Evolutionary conservation across 1,139 yeast species (phyloP).

Genomic region (Saccharomycopsis phalli): DNA sequence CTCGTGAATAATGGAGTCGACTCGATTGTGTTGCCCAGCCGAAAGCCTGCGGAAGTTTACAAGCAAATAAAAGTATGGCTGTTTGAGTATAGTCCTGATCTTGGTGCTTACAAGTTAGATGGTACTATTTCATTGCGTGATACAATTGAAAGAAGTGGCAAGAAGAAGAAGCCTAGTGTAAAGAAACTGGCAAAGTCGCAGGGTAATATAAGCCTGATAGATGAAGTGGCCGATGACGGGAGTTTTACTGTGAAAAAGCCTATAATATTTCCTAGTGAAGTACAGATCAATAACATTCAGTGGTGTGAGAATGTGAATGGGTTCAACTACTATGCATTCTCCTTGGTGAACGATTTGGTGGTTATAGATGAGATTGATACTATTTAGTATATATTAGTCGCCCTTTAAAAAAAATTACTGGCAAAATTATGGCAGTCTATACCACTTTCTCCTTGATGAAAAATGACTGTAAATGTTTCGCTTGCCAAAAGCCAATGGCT

Average conservation of each 20-base stretch:
- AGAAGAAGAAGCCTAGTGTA: no score
- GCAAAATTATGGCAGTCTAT: constrained; percentile 28
- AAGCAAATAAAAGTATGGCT: constrained; percentile 27
- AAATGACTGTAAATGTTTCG: constrained; percentile 52
- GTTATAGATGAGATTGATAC: constrained; percentile 40
- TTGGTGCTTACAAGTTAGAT: constrained; percentile 30
- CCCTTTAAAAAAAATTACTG: no score
- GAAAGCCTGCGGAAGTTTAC: neutral
- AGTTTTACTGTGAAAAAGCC: constrained; percentile 25
- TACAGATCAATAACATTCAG: constrained; percentile 43
- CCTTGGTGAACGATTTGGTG: constrained; percentile 56
- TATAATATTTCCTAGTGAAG: constrained; percentile 43
- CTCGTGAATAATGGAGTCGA: constrained; percentile 30
- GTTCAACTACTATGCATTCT: constrained; percentile 60
- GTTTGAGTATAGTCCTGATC: constrained; percentile 32
- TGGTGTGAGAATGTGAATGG: constrained; percentile 51
- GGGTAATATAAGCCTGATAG: neutral
- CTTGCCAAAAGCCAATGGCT: constrained; percentile 59
- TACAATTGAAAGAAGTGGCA: neutral
- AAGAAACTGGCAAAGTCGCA: no score
- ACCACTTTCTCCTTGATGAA: constrained; percentile 60
- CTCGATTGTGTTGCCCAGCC: neutral
- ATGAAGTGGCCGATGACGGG: constrained; percentile 14
- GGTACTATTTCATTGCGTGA: constrained; percentile 3
- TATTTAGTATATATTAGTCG: no score